Evolutionary conservation across 306 rosid species (phyloP), one percentile per base, ranked within the genome.

Genomic region (Lathyrus tuberosus): DNA sequence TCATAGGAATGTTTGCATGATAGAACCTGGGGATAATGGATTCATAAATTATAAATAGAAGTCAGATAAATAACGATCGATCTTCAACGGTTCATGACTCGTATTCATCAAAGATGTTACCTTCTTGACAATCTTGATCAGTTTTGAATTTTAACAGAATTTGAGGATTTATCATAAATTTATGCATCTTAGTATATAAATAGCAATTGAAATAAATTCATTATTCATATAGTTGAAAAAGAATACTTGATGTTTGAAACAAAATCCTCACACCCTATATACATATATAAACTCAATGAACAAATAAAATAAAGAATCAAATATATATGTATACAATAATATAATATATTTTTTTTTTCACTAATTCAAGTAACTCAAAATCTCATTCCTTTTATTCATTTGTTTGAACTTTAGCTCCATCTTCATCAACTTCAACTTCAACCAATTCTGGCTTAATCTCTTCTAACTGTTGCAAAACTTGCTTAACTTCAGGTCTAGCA

Each of bases 401-500:
- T 65, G 67, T 24, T 62, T 73, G 80, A 14, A 31, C 84, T 56
- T 53, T 59, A 42, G 65, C 78, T 51, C 53, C 86, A 53, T 82
- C 91, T 17, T 86, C 88, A 10, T 62, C 84, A 58, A 76, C 88
- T 35, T 85, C 88, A 10, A 24, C 26, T 24, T 24, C 78, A 68
- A 77, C 83, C 48, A 71, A 76, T 11, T 90, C 93, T 26, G 88
- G 88, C 62, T 79, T 90, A 52, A 89, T 89, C 79, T 81, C 89
- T 47, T 90, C 91, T 63, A 92, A 46, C 48, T 89, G 96, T 66
- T 86, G 88, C 7, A 88, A 83, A 79, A 90, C 91, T 69, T 85
- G 91, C 56, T 84, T 92, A 76, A 77, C 93, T 47, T 88, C 98
- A 0, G 96, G 96, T 63, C 96, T 81, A 14, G 96, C 89, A 20